Evolutionary conservation across 345 rosid species (phyloP), one percentile per base, ranked within the genome.

Genomic region (Ailanthus altissimus): DNA sequence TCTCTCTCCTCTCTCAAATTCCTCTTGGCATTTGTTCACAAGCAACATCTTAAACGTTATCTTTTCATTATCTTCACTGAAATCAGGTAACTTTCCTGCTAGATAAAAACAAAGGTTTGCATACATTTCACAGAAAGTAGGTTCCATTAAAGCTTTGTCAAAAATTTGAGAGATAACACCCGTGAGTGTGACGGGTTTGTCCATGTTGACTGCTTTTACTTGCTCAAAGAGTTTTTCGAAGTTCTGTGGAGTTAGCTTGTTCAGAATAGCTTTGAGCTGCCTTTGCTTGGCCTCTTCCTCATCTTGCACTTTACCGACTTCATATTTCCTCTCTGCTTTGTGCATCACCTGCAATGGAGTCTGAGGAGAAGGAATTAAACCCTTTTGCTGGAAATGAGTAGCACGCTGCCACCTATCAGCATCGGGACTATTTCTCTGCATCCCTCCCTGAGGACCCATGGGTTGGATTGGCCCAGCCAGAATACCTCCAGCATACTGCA

Each of bases 101-200:
- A 94, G 94, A 81, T 80, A 86, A 36, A 12, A 6, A 81, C 99
- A 97, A 80, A 94, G 90, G 81, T 91, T 79, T 15, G 97, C 97
- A 86, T 91, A 97, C 97, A 97, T 97, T 83, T 97, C 97, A 87
- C 97, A 91, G 80, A 97, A 97, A 67, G 98, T 94, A 63, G 98
- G 99, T 87, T 94, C 98, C 94, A 89, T 94, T 68, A 94, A 88
- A 79, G 99, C 99, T 87, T 92, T 94, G 83, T 94, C 97, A 85
- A 94, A 97, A 79, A 96, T 96, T 86, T 93, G 99, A 10, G 93
- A 88, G 79, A 96, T 91, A 64, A 96, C 92, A 56, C 95, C 92
- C 16, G 53, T 77, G 78, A 96, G 99, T 7, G 97, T 97, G 70
- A 11, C 83, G 32, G 85, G 86, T 77, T 85, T 97, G 82, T 97